Base-by-base conservation (phyloP, 352 stramenopile species). In the Phytophthora hybrid region DNA sequence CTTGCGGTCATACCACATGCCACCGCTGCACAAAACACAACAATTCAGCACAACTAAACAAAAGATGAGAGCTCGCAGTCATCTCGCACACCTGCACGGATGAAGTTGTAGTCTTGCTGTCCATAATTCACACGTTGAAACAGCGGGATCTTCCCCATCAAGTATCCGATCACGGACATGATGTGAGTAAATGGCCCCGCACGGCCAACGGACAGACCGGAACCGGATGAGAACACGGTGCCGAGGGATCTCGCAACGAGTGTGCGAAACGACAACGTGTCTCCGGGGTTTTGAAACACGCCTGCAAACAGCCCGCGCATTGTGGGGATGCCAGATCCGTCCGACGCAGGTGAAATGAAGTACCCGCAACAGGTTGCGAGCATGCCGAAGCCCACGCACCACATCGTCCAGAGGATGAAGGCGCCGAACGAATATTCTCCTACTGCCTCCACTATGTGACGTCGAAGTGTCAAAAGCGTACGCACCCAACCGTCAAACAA, bases 1-100 rank as follows among this genome's bases (percentile, higher is more conserved):
- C 85, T 93, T 23, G 89, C 88, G 0, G 89, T 95, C 63, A 94
- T 87, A 21, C 89, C 89, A 64, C 84, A 92, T 0, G 89, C 89
- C 23, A 94, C 84, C 19, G 85, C 89, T 82, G 34, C 58, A 47
- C 14, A 47, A 47, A 47, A 18, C 44, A 7, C n/a, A 14, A 52
- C 5, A 72, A 60, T 2, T 72, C 16, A 66, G 32, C 29, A 47
- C 47, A 31, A 14, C 18, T 26, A 29, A 44, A 21, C 13, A 9
- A 44, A 16, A 55, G 18, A 14, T 56, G 23, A 9, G 10, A 52
- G 1, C 10, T n/a, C 23, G 46, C 18, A 46, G n/a, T 16, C 1
- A 10, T n/a, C 14, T 14, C 19, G 67, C 55, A 8, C 54, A 91
- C 84, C 84, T 63, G 85, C 84, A 13, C 87, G 84, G 51, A 95